Base-by-base conservation (phyloP, 2,329 filamentous ascomycete species). In the Mollisiaceae sp. region DNA sequence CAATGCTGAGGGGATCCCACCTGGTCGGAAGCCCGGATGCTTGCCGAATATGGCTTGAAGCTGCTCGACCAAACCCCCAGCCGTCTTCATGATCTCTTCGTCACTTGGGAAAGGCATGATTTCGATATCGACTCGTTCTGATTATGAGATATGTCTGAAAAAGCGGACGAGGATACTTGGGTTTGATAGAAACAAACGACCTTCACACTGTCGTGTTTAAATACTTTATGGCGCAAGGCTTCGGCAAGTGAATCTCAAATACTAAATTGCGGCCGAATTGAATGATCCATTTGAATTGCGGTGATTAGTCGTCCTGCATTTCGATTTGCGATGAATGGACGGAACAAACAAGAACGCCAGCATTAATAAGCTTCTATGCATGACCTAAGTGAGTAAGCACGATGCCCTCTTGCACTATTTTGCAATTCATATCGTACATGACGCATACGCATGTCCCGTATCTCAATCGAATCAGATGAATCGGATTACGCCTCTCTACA, bases 71-170 rank as follows among this genome's bases (percentile, higher is more conserved):
- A 82, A 65, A 12, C 71, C 75, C 20, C 72, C 64, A 52, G 76
- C 76, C n/a, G 79, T 79, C 63, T 77, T 74, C 62, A 79, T 75
- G 27, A 78, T 71, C 59, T 76, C 69, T 27, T 74, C 77, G 73
- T 79, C 80, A 69, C 70, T 76, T 68, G 75, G 81, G 70, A 79
- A 82, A 80, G 77, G 83, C 82, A 80, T 84, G 24, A 24, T 57
- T 57, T 54, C 11, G 18, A 35, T 14, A 35, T 18, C 15, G 22
- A 32, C 11, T 54, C n/a, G 15, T n/a, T 9, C 2, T 24, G n/a
- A 11, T 22, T 12, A 50, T 50, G 1, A 20, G n/a, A 50, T n/a
- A 24, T 50, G 45, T 47, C 3, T 11, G 8, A 18, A n/a, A 43
- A 32, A 6, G 6, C 27, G 27, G 6, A 3, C 27, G 3, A 32